Base-by-base conservation (phyloP, 345 rosid genomes). In the Euphorbia lathyris region DNA sequence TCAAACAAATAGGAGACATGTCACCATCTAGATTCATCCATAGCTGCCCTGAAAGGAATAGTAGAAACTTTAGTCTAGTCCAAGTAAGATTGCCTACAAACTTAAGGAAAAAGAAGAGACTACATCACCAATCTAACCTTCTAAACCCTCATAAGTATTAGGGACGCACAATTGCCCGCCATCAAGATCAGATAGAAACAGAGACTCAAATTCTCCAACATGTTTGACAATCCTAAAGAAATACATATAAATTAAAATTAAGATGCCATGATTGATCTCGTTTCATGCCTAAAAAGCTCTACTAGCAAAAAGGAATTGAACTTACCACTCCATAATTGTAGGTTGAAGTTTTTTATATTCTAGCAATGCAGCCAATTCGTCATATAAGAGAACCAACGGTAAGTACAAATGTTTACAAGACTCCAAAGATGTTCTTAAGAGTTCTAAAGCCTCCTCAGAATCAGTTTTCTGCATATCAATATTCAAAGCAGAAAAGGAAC, bases 11-110 rank as follows among this genome's bases (percentile, higher is more conserved):
- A 48, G 96, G 96, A 76, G 97, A 90, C 75, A 87, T 82, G 76
- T 78, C 83, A 66, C 97, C 97, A 71, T 92, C 97, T 81, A 90
- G 84, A 76, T 92, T 92, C 96, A 92, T 89, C 96, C 96, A 92
- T 25, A 90, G 84, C 78, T 92, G 89, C 42, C 97, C 97, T 92
- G 68, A 82, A 74, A 75, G 29, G 47, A 11, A 68, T 71, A 71
- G 67, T 40, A 47, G 26, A 77, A 66, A 68, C 58, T 63, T 19
- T 55, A 76, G 32, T 66, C 38, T 32, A 51, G 43, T 53, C 63
- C 19, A 56, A 27, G 26, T 65, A 48, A 58, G 43, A n/a, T 34
- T 68, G 48, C 32, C 34, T 57, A 59, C 26, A 63, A n/a, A 67
- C 62, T 69, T 45, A 22, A 69, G 62, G 34, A 76, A 72, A 64